phyloP scores from a whole-genome alignment of 2,329 filamentous ascomycete genomes.

The Fusarium sp. region DNA sequence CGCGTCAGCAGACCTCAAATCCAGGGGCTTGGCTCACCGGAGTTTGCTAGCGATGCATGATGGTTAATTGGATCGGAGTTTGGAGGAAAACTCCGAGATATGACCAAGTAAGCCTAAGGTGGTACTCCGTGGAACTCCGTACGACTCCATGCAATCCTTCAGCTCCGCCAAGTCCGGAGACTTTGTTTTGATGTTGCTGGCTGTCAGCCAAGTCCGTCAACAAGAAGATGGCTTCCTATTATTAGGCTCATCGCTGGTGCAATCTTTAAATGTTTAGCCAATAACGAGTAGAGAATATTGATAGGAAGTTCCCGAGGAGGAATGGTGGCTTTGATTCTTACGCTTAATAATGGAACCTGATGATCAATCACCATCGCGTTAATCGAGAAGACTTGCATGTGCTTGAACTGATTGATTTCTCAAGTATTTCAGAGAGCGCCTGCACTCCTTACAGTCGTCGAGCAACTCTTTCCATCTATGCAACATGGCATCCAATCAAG shows the following conservation, averaged over 20 bases:
- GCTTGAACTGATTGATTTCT: neutral
- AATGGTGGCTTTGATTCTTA: neutral
- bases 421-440: neutral
- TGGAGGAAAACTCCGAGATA: neutral
- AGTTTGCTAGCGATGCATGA: neutral
- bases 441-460: neutral
- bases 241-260: neutral
- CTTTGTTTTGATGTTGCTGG: neutral
- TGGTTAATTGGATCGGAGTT: neutral
- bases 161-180: neutral
- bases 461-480: neutral
- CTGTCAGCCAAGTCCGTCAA: neutral
- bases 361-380: neutral
- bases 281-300: neutral
- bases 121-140: neutral
- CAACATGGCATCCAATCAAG: neutral
- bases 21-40: neutral
- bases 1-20: neutral
- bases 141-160: neutral
- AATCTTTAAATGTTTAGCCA: neutral
- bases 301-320: neutral
- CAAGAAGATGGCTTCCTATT: neutral
- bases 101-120: neutral
- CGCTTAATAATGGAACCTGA: neutral
- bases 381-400: neutral